Evolutionary conservation across 2,329 filamentous ascomycete species (phyloP).

Genomic region (Emergomyces pasteurianus): DNA sequence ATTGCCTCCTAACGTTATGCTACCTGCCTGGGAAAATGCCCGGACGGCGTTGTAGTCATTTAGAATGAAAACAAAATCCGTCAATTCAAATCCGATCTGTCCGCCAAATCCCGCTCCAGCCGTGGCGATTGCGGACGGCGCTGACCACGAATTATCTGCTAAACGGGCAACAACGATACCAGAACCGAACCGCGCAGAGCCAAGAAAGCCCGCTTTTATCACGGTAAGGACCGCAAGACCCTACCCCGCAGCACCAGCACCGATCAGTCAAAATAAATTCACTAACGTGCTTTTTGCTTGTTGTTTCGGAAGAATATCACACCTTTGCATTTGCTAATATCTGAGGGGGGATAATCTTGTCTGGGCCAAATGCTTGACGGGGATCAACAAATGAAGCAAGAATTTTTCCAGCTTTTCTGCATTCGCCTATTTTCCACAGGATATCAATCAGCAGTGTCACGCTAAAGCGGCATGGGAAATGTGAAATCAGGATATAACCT

Average conservation of each 20-base stretch:
- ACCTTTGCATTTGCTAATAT: constrained; percentile 88
- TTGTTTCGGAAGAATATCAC: background rate
- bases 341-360: constrained; percentile 90
- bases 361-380: constrained; percentile 81
- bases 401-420: constrained; percentile 94
- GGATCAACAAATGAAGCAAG: constrained; percentile 91
- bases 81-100: constrained; percentile 41
- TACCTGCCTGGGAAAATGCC: constrained; percentile 86
- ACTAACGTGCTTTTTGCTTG: background rate
- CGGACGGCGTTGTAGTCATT: constrained; percentile 84
- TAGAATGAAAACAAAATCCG: constrained; percentile 86
- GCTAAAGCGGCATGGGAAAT: background rate
- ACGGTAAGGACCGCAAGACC: constrained; percentile 40
- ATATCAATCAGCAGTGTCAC: constrained; percentile 8
- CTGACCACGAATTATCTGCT: constrained; percentile 38
- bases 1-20: constrained; percentile 86
- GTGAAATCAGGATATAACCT: constrained; percentile 16
- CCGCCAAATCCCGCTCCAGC: constrained; percentile 39
- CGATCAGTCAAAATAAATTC: background rate
- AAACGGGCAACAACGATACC: constrained; percentile 39
- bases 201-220: constrained; percentile 39
- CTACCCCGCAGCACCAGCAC: constrained; percentile 15
- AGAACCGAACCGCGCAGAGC: constrained; percentile 39
- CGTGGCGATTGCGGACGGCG: constrained; percentile 38
- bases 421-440: constrained; percentile 58